Evolutionary conservation across 1,284 basidiomycete species (phyloP).

Genomic region (Heterobasidion parviporum): DNA sequence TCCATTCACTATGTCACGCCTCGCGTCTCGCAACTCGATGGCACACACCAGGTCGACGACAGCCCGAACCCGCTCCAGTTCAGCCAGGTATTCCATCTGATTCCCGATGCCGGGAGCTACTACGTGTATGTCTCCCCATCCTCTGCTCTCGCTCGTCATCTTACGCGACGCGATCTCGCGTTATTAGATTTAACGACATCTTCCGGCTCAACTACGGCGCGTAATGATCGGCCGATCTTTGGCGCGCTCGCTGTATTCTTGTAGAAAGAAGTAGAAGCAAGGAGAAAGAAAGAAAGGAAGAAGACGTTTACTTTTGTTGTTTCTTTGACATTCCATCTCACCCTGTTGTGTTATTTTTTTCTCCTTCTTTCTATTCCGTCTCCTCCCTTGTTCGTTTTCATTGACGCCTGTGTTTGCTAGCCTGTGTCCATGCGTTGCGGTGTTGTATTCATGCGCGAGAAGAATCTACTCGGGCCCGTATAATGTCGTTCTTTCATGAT

Average conservation of each 20-base stretch:
- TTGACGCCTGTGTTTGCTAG: background rate
- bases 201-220: conserved; percentile 72
- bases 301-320: too few relatives aligned
- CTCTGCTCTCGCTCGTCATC: background rate
- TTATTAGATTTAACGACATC: conserved; percentile 72
- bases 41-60: conserved; percentile 62
- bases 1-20: background rate
- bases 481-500: too few relatives aligned
- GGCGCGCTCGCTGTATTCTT: too few relatives aligned
- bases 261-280: too few relatives aligned
- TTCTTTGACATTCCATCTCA: too few relatives aligned
- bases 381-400: conserved; percentile 2
- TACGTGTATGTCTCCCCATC: conserved; percentile 62
- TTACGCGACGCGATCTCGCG: conserved; percentile 1
- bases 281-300: too few relatives aligned
- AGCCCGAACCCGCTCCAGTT: conserved; percentile 75
- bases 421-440: too few relatives aligned
- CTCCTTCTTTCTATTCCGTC: background rate
- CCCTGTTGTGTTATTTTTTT: background rate
- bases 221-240: too few relatives aligned
- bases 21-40: background rate
- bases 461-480: too few relatives aligned
- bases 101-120: conserved; percentile 72
- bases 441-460: too few relatives aligned
- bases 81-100: conserved; percentile 88